Percentiles rank a stretch among this genome's conserved stretches.
Evolutionary conservation across 1,284 basidiomycete genomes (phyloP).

Genomic region (Bondarzewia mesenterica): DNA sequence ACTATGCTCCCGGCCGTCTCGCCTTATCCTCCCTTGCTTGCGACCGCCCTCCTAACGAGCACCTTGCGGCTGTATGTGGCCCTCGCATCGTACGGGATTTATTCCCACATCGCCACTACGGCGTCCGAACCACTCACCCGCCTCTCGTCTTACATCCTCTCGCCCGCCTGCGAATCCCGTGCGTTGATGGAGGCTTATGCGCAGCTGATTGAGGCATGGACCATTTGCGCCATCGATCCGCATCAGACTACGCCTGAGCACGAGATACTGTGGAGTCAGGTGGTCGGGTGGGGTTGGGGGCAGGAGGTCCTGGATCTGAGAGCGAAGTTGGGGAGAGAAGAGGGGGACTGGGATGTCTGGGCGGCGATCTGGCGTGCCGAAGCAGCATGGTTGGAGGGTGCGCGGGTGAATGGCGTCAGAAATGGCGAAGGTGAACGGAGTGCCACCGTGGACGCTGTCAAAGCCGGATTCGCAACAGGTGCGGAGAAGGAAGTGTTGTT

Average conservation of each 20-base stretch:
- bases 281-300: slow-evolving; percentile 70
- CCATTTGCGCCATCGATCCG: slow-evolving; percentile 78
- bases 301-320: slow-evolving; percentile 43
- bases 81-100: not conserved
- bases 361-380: slow-evolving; percentile 45
- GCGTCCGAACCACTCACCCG: slow-evolving; percentile 46
- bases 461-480: slow-evolving; percentile 32
- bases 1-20: slow-evolving; percentile 48
- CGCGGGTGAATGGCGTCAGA: slow-evolving; percentile 58
- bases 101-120: not conserved
- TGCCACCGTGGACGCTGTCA: slow-evolving; percentile 26
- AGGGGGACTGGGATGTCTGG: slow-evolving; percentile 25
- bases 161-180: slow-evolving; percentile 26
- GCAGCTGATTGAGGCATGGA: slow-evolving; percentile 64
- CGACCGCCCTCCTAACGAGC: slow-evolving; percentile 35
- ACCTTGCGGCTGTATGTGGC: not conserved
- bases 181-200: slow-evolving; percentile 41
- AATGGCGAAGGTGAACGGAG: slow-evolving; percentile 58
- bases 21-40: slow-evolving; percentile 65
- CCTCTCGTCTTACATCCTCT: slow-evolving; percentile 37
- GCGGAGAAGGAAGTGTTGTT: slow-evolving; percentile 30
- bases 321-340: slow-evolving; percentile 16
- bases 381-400: slow-evolving; percentile 70
- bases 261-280: slow-evolving; percentile 86
- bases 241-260: slow-evolving; percentile 82